These are phyloP conservation scores for Plasmodium gallinaceum DNA, from an alignment of 169 alveolate species.

Conservation along the genomic window DNA sequence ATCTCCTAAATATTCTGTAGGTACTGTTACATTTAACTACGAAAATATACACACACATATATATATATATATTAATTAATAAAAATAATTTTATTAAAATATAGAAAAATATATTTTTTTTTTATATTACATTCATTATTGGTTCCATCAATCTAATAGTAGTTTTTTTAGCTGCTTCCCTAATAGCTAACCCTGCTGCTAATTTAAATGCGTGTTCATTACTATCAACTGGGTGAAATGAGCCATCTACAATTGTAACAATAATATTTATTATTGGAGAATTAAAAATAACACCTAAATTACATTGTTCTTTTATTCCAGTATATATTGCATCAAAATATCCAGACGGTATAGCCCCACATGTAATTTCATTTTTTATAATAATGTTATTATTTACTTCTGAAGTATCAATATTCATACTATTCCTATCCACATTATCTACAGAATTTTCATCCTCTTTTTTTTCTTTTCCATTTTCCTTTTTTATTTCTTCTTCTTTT, in stretches of 20 bases:
- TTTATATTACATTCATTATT: slow-evolving; percentile 87
- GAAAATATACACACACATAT: slow-evolving; percentile 1
- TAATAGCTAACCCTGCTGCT: slow-evolving; percentile 88
- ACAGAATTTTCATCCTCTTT: background rate
- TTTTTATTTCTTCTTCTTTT: background rate
- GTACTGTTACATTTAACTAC: slow-evolving; percentile 83
- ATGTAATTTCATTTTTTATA: slow-evolving; percentile 86
- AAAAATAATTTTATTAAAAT: background rate
- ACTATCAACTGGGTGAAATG: slow-evolving; percentile 91
- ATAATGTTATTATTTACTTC: slow-evolving; percentile 77
- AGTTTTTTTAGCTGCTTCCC: slow-evolving; percentile 89
- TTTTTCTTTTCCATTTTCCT: slow-evolving; percentile 8
- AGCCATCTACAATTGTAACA: slow-evolving; percentile 89
- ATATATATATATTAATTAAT: background rate
- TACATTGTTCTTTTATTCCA: slow-evolving; percentile 86
- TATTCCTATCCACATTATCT: slow-evolving; percentile 16
- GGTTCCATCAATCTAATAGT: slow-evolving; percentile 91
- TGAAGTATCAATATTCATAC: slow-evolving; percentile 73
- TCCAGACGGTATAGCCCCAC: slow-evolving; percentile 91
- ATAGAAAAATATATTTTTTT: background rate
- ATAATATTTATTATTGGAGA: slow-evolving; percentile 88
- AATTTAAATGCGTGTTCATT: slow-evolving; percentile 91
- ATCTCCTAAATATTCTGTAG: slow-evolving; percentile 87
- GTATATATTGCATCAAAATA: slow-evolving; percentile 88
- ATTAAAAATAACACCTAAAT: slow-evolving; percentile 87